Evolutionary conservation across 2,329 filamentous ascomycete species (phyloP), one percentile per base, ranked within the genome.

Genomic region (Colletotrichum eremochloae): DNA sequence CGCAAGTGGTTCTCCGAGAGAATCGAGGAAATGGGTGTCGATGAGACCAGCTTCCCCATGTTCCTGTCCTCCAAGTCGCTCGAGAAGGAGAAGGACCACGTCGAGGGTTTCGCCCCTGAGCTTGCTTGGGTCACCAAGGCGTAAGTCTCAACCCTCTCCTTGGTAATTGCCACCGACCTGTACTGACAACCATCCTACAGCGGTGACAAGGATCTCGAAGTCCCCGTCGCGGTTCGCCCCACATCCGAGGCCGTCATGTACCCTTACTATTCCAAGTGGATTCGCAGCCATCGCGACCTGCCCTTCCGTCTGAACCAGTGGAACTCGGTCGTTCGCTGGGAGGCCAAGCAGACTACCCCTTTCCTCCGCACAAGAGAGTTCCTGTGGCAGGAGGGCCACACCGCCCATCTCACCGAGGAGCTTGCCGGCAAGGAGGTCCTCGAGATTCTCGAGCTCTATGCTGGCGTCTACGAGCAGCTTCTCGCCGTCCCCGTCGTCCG

Each of bases 21-120:
- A 77, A 99, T 98, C 81, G 95, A 97, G 87, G 91, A 89, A 62
- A 90, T 98, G 87, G 95, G 94, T 68, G 96, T 98, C 68, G 94
- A 96, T 82, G 97, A 99, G 86, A 93, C 94, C 81, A 97, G 94
- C 82, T 99, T 99, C 83, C 96, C 96, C 73, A 92, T 99, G 82
- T 99, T 98, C 84, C 90, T 99, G 75, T 97, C 94, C 24, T 88
- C 94, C 79, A 97, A 97, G 84, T 97, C 97, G 52, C 85, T 99
- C 75, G 88, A 90, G 80, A 90, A 89, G 81, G 95, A 98, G 84
- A 98, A 98, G 88, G 94, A 96, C 79, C 96, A 99, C 82, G 93
- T 99, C 74, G 96, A 99, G 83, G 96, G 96, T n/a, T 99, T 99
- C 82, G 96, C 96, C 64, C 95, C 96, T 44, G 94, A 96, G 82